These are phyloP conservation scores for Penicillium turbatum DNA, from an alignment of 495 filamentous ascomycete species.

Conservation along the genomic window DNA sequence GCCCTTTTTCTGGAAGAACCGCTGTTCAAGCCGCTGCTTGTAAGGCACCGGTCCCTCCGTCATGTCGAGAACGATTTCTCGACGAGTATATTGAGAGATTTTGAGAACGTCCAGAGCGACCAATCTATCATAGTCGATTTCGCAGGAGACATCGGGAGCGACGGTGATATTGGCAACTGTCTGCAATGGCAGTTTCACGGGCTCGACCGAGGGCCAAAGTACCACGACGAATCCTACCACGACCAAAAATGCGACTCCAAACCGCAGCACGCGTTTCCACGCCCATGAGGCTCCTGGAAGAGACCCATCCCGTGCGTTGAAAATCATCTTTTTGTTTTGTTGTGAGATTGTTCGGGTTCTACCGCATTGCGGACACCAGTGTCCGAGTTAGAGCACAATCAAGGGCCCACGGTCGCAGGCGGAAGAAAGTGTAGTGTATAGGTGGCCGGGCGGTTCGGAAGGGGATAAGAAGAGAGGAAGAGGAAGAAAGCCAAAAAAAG, in stretches of 20 bases:
- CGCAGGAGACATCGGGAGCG: slow-evolving; percentile 30
- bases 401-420: slow-evolving; percentile 2
- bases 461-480: background rate
- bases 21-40: slow-evolving; percentile 29
- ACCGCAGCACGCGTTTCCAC: slow-evolving; percentile 35
- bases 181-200: slow-evolving; percentile 12
- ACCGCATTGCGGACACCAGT: slow-evolving; percentile 25
- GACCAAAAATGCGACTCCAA: slow-evolving; percentile 20
- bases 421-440: background rate
- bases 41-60: slow-evolving; percentile 30
- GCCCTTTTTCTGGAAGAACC: slow-evolving; percentile 26
- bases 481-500: background rate
- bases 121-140: slow-evolving; percentile 31
- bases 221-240: slow-evolving; percentile 21
- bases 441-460: background rate
- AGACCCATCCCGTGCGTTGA: slow-evolving; percentile 26
- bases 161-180: slow-evolving; percentile 36
- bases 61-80: slow-evolving; percentile 37
- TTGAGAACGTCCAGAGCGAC: slow-evolving; percentile 28
- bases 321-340: slow-evolving; percentile 21
- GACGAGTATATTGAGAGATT: slow-evolving; percentile 38
- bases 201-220: slow-evolving; percentile 29
- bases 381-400: background rate
- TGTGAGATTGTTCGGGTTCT: slow-evolving; percentile 5
- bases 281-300: slow-evolving; percentile 32